These are phyloP conservation scores for Aristolochia contorta DNA, from an alignment of 164 flowering plant species.

Conservation along the genomic window DNA sequence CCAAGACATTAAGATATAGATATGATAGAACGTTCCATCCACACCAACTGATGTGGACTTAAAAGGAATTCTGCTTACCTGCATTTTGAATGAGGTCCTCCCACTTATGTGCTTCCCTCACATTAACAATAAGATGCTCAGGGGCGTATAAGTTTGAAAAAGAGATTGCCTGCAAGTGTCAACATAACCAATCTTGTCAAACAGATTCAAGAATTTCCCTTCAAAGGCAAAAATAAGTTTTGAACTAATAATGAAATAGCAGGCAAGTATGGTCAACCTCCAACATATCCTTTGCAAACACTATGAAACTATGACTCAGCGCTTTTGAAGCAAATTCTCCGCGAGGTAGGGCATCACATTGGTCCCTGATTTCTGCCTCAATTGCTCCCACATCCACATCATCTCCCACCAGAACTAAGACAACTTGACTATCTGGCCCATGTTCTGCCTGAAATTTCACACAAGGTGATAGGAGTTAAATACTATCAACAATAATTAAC, in stretches of 20 bases:
- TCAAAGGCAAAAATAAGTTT: background rate
- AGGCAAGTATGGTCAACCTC: conserved; percentile 39
- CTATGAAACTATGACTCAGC: conserved; percentile 71
- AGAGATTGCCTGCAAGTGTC: conserved; percentile 57
- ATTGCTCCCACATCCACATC: conserved; percentile 60
- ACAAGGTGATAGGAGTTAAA: background rate
- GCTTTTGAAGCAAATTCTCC: conserved; percentile 82
- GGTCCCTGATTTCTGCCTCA: conserved; percentile 65
- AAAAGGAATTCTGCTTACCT: conserved; percentile 31
- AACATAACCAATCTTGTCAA: conserved; percentile 1
- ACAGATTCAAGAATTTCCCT: background rate
- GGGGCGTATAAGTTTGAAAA: conserved; percentile 95
- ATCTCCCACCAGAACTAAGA: conserved; percentile 84
- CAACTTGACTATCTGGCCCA: conserved; percentile 99
- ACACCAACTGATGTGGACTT: background rate
- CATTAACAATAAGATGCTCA: conserved; percentile 89
- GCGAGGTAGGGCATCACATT: conserved; percentile 78
- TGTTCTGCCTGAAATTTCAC: conserved; percentile 77
- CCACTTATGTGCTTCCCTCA: conserved; percentile 92
- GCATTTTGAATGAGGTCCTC: conserved; percentile 84
- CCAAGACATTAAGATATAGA: no score
- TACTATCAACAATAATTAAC: background rate
- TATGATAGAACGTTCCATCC: background rate
- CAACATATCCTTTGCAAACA: conserved; percentile 76
- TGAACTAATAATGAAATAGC: background rate